These are phyloP conservation scores for Fusarium keratoplasticum DNA, from an alignment of 2,329 filamentous ascomycete species.

Conservation along the genomic window DNA sequence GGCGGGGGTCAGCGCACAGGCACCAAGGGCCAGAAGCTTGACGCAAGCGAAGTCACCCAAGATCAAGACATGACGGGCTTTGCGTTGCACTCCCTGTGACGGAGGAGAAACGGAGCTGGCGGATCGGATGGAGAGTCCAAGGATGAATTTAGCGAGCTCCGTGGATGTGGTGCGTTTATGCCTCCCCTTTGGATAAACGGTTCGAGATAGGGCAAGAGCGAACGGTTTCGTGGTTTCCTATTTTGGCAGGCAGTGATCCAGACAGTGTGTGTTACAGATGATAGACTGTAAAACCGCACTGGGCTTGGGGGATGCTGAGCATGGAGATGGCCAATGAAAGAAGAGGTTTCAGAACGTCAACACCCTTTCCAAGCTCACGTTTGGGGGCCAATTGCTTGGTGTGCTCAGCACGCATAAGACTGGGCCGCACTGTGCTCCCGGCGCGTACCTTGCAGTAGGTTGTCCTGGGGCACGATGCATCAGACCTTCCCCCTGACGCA, in stretches of 20 bases:
- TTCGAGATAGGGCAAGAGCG: conserved; percentile 31
- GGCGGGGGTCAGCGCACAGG: background rate
- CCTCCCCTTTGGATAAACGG: conserved; percentile 22
- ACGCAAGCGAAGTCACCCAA: background rate
- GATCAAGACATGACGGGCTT: conserved; percentile 4
- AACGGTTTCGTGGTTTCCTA: conserved; percentile 32
- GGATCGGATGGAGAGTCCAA: conserved; percentile 13
- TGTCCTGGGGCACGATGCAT: conserved; percentile 8
- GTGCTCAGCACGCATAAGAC: conserved; percentile 13
- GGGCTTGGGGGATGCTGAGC: background rate
- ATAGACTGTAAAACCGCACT: background rate
- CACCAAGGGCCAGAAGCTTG: background rate
- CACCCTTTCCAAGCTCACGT: conserved; percentile 24
- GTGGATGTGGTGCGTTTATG: conserved; percentile 26
- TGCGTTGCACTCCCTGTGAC: conserved; percentile 15
- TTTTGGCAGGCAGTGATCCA: conserved; percentile 28
- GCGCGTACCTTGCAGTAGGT: conserved; percentile 46
- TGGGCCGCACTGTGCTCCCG: conserved; percentile 20
- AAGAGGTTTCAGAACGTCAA: conserved; percentile 16
- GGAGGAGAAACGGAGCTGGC: conserved; percentile 4
- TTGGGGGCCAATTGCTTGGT: conserved; percentile 39
- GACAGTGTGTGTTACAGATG: background rate
- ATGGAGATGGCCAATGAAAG: conserved; percentile 17
- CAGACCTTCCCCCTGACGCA: conserved; percentile 31
- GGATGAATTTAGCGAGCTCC: conserved; percentile 8